phyloP scores from a whole-genome alignment of 2,329 filamentous ascomycete genomes.

The Aspergillus jensenii region DNA sequence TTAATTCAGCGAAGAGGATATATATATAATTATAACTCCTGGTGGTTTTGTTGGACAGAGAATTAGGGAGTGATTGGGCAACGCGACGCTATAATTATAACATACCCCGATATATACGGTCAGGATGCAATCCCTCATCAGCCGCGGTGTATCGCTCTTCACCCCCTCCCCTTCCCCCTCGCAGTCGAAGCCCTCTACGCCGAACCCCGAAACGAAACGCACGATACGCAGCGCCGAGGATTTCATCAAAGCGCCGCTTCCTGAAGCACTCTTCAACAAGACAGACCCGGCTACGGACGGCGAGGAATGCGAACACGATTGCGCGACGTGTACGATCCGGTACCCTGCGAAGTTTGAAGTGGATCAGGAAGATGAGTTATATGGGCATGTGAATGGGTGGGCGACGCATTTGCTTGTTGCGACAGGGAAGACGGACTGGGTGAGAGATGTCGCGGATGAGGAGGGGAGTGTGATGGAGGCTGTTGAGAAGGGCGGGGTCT shows the following conservation, averaged over 20 bases:
- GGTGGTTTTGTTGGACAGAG: not conserved
- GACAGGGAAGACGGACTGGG: constrained; percentile 96
- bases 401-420: constrained; percentile 86
- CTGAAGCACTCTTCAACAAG: constrained; percentile 66
- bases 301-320: constrained; percentile 86
- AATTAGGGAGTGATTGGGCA: not conserved
- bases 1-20: not conserved
- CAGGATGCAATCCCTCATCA: constrained; percentile 37
- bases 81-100: too few species aligned
- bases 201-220: constrained; percentile 13
- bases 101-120: not conserved
- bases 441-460: constrained; percentile 83
- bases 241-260: constrained; percentile 49
- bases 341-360: constrained; percentile 75
- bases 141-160: constrained; percentile 35
- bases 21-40: not conserved
- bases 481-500: constrained; percentile 51
- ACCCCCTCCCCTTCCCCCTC: constrained; percentile 27
- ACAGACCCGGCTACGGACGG: constrained; percentile 78
- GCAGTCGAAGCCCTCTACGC: not conserved
- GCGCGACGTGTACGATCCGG: constrained; percentile 72
- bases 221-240: constrained; percentile 27
- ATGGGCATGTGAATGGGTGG: constrained; percentile 84
- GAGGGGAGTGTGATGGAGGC: constrained; percentile 82
- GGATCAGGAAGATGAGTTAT: constrained; percentile 75